These are phyloP conservation scores for Harringtonia lauricola DNA, from an alignment of 2,329 filamentous ascomycete genomes.

Conservation along the genomic window DNA sequence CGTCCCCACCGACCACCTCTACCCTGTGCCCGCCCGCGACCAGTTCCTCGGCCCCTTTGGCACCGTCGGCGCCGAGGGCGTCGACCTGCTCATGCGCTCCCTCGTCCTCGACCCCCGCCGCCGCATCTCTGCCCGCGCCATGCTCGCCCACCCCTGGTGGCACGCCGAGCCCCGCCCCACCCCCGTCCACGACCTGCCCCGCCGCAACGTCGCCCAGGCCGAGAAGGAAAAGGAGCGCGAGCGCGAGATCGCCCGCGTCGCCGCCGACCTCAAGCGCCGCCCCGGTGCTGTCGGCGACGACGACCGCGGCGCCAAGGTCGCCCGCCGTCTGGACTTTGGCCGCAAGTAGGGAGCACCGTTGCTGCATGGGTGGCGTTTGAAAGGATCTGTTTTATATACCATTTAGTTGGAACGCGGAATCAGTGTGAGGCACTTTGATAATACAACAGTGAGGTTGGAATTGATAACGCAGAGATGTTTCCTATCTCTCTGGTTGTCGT, in stretches of 20 bases:
- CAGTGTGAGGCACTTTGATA: too few relatives aligned
- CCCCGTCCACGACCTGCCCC: slow-evolving; percentile 68
- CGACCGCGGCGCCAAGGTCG: slow-evolving; percentile 60
- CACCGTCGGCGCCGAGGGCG: slow-evolving; percentile 68
- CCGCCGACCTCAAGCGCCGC: slow-evolving; percentile 68
- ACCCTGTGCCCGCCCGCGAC: slow-evolving; percentile 53
- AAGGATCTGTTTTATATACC: too few relatives aligned
- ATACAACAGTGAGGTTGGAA: too few relatives aligned
- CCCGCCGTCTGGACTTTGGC: slow-evolving; percentile 72
- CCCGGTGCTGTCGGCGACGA: slow-evolving; percentile 56
- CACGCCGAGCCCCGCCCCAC: slow-evolving; percentile 72
- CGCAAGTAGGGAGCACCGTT: slow-evolving; percentile 30
- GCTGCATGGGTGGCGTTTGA: too few relatives aligned
- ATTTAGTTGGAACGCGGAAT: too few relatives aligned
- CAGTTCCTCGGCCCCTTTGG: slow-evolving; percentile 71
- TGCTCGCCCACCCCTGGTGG: slow-evolving; percentile 83
- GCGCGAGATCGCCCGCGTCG: slow-evolving; percentile 45
- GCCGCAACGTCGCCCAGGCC: slow-evolving; percentile 51
- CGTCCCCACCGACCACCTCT: slow-evolving; percentile 40
- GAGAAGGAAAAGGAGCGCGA: slow-evolving; percentile 37
- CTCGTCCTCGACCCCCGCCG: slow-evolving; percentile 78
- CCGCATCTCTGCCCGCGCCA: slow-evolving; percentile 64
- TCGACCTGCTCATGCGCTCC: slow-evolving; percentile 80
- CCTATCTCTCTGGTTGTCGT: too few relatives aligned
- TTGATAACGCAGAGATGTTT: too few relatives aligned